These are phyloP conservation scores for Hamamelis virginiana DNA, from an alignment of 164 flowering plant species.

Conservation along the genomic window DNA sequence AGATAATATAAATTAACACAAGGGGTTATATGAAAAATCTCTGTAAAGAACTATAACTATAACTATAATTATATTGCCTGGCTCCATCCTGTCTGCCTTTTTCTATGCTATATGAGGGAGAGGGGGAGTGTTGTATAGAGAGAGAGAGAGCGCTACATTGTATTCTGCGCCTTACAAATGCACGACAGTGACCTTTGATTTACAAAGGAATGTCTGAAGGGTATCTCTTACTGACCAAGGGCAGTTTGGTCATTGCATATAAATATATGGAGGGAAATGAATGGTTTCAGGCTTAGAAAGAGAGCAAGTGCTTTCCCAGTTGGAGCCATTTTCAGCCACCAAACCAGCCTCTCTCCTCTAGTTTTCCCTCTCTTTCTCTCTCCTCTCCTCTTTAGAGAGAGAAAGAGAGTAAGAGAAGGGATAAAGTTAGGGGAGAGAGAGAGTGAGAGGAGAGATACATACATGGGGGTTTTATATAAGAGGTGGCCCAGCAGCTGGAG, in stretches of 20 bases:
- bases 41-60: background rate
- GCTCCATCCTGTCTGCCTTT: conserved; percentile 47
- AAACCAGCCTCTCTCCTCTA: background rate
- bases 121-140: background rate
- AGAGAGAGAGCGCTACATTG: background rate
- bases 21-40: too few species aligned
- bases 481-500: background rate
- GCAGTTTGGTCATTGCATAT: background rate
- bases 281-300: background rate
- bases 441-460: conserved; percentile 8
- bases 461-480: conserved; percentile 9
- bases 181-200: conserved; percentile 10
- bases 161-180: background rate
- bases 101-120: conserved; percentile 1
- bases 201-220: background rate
- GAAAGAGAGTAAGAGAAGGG: conserved; percentile 5
- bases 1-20: too few species aligned
- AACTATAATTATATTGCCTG: conserved; percentile 29
- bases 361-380: background rate
- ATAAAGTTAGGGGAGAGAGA: background rate
- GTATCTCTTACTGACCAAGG: background rate
- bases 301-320: conserved; percentile 1
- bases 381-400: background rate
- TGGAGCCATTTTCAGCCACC: conserved; percentile 1
- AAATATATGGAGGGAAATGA: conserved; percentile 9